Percentiles rank a stretch among this genome's conserved stretches.
Evolutionary conservation across 2,329 filamentous ascomycete species (phyloP).

Genomic region (Microsporum ferrugineum): DNA sequence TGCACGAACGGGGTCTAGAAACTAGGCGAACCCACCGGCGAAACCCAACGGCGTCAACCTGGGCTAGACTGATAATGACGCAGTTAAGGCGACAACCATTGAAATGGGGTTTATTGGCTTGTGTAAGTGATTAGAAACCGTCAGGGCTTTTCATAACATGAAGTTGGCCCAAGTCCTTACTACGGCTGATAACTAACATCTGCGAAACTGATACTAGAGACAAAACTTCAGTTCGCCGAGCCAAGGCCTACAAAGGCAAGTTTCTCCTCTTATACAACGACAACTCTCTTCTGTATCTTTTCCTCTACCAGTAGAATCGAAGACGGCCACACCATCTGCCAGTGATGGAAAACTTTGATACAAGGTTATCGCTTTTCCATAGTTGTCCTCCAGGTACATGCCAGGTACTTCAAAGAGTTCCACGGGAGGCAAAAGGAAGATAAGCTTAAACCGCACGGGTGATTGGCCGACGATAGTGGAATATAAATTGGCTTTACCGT

Average conservation of each 20-base stretch:
- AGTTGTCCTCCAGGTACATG: neutral
- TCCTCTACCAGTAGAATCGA: neutral
- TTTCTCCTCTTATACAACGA: neutral
- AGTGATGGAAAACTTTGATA: neutral
- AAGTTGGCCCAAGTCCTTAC: too few relatives aligned
- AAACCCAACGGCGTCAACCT: neutral
- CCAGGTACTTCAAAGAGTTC: neutral
- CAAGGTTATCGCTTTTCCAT: neutral
- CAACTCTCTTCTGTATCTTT: neutral
- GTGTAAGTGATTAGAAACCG: too few relatives aligned
- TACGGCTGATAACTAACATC: too few relatives aligned
- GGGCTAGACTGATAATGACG: neutral
- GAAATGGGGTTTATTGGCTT: too few relatives aligned
- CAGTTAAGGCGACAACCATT: neutral
- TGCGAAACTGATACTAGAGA: too few relatives aligned
- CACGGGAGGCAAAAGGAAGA: neutral
- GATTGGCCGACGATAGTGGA: neutral
- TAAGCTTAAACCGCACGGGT: neutral
- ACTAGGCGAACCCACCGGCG: neutral
- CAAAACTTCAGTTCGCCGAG: neutral
- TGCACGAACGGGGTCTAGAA: neutral
- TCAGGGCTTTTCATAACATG: too few relatives aligned
- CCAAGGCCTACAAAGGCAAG: neutral
- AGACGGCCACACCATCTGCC: neutral
- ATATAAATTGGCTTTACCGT: neutral